Conservation (phyloP, 306 rosid genomes). For the Cercis canadensis region DNA sequence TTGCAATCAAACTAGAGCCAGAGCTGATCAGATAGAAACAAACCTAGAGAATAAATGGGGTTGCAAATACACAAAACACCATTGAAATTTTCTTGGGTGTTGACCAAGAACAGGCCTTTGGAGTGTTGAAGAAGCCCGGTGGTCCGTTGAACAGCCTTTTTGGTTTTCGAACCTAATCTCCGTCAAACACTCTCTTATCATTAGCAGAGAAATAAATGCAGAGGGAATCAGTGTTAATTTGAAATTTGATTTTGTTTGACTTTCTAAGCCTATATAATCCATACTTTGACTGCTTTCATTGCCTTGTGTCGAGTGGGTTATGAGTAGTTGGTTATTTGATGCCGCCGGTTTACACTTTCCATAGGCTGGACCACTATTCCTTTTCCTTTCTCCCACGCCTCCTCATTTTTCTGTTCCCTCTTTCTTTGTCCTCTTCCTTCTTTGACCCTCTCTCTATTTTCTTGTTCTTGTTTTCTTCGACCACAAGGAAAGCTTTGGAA, state of each 20-base stretch:
- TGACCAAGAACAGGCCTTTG: slow-evolving; percentile 39
- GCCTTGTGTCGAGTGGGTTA: slow-evolving; percentile 37
- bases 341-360: neutral
- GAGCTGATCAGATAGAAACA: slow-evolving; percentile 9
- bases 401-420: too few species aligned
- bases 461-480: too few species aligned
- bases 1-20: slow-evolving; percentile 11
- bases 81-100: slow-evolving; percentile 25
- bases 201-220: neutral
- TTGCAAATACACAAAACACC: neutral
- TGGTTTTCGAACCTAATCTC: slow-evolving; percentile 11
- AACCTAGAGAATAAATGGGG: slow-evolving; percentile 33
- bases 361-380: too few species aligned
- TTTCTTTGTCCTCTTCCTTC: too few species aligned
- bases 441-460: too few species aligned
- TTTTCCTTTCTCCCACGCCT: too few species aligned
- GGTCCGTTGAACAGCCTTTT: neutral
- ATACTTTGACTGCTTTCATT: slow-evolving; percentile 44
- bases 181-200: slow-evolving; percentile 12
- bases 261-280: slow-evolving; percentile 8
- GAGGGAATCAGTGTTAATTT: slow-evolving; percentile 1
- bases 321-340: slow-evolving; percentile 5
- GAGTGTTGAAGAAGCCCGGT: slow-evolving; percentile 39
- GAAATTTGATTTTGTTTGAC: slow-evolving; percentile 23
- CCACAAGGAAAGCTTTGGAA: too few species aligned